These are phyloP conservation scores for Neoascochyta sp. DNA, from an alignment of 2,329 filamentous ascomycete species.

Conservation along the genomic window DNA sequence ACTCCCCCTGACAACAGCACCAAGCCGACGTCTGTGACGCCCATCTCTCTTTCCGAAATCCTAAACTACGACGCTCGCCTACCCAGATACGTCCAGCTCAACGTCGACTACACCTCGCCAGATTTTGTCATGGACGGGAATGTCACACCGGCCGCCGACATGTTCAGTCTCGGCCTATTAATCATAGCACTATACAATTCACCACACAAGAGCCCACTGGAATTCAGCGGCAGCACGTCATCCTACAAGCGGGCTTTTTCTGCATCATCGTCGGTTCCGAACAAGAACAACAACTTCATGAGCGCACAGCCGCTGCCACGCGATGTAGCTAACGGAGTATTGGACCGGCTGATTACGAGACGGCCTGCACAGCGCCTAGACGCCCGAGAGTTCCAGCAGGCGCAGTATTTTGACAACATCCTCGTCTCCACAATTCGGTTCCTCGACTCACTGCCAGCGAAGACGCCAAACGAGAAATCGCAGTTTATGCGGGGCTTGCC, in stretches of 20 bases:
- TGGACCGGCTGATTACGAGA: constrained; percentile 82
- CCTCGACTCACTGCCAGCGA: constrained; percentile 83
- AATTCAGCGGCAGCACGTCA: constrained; percentile 74
- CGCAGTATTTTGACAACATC: constrained; percentile 95
- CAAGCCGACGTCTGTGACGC: constrained; percentile 69
- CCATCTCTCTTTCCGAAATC: constrained; percentile 77
- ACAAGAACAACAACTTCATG: constrained; percentile 77
- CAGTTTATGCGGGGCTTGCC: constrained; percentile 87
- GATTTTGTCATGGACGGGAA: constrained; percentile 93
- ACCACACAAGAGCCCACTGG: constrained; percentile 83
- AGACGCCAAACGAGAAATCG: constrained; percentile 85
- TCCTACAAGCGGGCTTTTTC: constrained; percentile 82
- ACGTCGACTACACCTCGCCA: constrained; percentile 89
- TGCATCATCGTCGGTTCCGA: constrained; percentile 74
- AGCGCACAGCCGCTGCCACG: constrained; percentile 74
- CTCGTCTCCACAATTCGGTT: constrained; percentile 95
- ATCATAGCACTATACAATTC: constrained; percentile 90
- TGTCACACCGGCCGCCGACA: constrained; percentile 77
- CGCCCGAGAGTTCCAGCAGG: constrained; percentile 88
- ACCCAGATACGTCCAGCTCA: constrained; percentile 77
- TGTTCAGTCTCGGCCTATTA: constrained; percentile 88
- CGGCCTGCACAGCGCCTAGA: constrained; percentile 83
- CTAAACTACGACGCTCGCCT: constrained; percentile 82
- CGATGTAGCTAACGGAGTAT: constrained; percentile 69
- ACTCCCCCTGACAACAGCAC: constrained; percentile 73